Evolutionary conservation across 2,329 filamentous ascomycete genomes (phyloP).

Genomic region (Colletotrichum destructivum): DNA sequence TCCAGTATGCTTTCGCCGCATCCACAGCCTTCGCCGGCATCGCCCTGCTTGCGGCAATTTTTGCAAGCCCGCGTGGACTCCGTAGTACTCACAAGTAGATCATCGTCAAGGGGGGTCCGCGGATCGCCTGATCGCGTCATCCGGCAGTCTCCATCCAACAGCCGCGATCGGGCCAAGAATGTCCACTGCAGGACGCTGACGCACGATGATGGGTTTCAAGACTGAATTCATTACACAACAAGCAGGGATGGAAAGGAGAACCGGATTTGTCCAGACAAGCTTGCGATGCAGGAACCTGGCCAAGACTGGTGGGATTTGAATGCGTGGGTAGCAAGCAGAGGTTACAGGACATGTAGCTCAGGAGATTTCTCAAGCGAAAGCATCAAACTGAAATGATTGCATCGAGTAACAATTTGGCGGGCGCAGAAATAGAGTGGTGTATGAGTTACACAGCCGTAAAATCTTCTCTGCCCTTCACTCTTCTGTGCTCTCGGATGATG

Average conservation of each 20-base stretch:
- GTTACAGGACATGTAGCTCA: not conserved
- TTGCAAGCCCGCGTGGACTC: constrained; percentile 50
- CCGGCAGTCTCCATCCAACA: not conserved
- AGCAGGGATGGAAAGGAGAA: not conserved
- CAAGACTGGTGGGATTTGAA: not conserved
- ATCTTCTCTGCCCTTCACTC: no score
- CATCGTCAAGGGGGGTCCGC: not conserved
- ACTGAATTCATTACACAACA: not conserved
- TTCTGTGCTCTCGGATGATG: no score
- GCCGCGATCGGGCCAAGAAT: not conserved
- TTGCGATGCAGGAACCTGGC: not conserved
- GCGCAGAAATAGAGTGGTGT: no score
- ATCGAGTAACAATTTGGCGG: no score
- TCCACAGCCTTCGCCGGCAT: constrained; percentile 67
- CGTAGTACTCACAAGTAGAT: constrained; percentile 49
- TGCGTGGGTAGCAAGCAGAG: not conserved
- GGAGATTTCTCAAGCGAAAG: not conserved
- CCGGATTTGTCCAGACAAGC: rapidly evolving
- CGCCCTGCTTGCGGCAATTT: constrained; percentile 54
- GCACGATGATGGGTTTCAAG: not conserved
- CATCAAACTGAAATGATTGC: no score
- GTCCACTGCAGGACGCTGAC: not conserved
- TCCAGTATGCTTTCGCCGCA: constrained; percentile 69
- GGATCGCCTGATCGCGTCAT: not conserved
- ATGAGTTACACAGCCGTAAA: no score